Evolutionary conservation across 192 early-diverging fungal species (phyloP).

Genomic region (Phycomyces nitens): DNA sequence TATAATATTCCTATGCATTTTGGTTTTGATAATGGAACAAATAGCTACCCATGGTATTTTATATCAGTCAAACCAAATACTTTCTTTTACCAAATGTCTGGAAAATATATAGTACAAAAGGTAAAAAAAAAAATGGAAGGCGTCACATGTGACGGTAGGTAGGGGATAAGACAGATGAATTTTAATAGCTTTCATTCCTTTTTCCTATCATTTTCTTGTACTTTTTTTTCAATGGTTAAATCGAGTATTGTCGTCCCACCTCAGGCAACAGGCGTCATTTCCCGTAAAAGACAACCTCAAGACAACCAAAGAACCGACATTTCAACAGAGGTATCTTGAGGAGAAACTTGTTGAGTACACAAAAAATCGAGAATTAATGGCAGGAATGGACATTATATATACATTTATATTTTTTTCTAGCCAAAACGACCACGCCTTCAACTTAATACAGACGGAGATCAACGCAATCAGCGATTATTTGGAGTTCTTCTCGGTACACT

Average conservation of each 20-base stretch:
- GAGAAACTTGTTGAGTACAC: neutral
- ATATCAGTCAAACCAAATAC: too few species aligned
- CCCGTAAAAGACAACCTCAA: conserved; percentile 14
- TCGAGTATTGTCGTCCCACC: conserved; percentile 34
- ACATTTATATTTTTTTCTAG: too few species aligned
- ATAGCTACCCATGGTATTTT: too few species aligned
- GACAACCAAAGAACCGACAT: neutral
- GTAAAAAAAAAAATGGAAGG: neutral
- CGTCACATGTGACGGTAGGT: conserved; percentile 1
- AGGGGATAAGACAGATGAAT: neutral
- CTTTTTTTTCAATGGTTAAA: conserved; percentile 12
- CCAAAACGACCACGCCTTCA: conserved; percentile 40
- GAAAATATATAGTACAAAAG: neutral
- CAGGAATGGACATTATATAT: neutral
- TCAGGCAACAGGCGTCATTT: neutral
- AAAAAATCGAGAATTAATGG: neutral
- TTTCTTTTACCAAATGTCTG: too few species aligned
- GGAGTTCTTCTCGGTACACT: conserved; percentile 50
- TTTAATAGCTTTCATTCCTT: too few species aligned
- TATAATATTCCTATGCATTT: too few species aligned
- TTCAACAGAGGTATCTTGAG: neutral
- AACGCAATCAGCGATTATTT: conserved; percentile 47
- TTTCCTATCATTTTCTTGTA: neutral
- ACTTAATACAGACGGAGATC: conserved; percentile 28
- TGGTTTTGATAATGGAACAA: too few species aligned